Conservation (phyloP, 1,139 yeast species). For the Yarrowia galli region DNA sequence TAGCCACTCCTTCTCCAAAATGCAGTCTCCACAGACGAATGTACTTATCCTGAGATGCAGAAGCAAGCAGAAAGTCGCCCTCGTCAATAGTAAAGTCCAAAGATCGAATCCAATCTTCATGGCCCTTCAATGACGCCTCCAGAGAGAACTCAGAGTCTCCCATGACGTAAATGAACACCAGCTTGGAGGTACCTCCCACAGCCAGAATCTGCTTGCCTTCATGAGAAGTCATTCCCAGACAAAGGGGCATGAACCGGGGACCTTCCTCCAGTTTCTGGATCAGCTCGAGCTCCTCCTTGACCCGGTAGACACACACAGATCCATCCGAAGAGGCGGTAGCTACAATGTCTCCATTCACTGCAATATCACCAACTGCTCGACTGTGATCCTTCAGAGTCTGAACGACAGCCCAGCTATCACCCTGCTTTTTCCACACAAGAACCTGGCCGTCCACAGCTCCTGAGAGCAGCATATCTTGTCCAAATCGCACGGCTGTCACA, state of each 20-base stretch:
- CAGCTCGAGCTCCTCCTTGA: slow-evolving; percentile 33
- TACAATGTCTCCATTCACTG: slow-evolving; percentile 50
- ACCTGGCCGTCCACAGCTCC: slow-evolving; percentile 71
- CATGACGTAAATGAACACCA: slow-evolving; percentile 58
- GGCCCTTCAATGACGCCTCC: slow-evolving; percentile 73
- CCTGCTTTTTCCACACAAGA: slow-evolving; percentile 62
- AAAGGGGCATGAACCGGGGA: slow-evolving; percentile 47
- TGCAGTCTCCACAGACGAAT: slow-evolving; percentile 85
- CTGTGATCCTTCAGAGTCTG: slow-evolving; percentile 54
- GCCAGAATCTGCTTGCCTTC: slow-evolving; percentile 56
- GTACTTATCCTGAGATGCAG: slow-evolving; percentile 89
- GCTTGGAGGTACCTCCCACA: slow-evolving; percentile 79
- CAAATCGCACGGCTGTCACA: slow-evolving; percentile 50
- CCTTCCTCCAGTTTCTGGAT: slow-evolving; percentile 50
- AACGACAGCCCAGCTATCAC: slow-evolving; percentile 43
- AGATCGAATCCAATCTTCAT: slow-evolving; percentile 92
- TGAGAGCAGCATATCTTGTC: slow-evolving; percentile 59
- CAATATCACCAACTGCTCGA: slow-evolving; percentile 60
- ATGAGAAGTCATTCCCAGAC: slow-evolving; percentile 20
- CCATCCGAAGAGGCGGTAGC: slow-evolving; percentile 70
- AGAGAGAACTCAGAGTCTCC: slow-evolving; percentile 49
- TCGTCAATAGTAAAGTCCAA: slow-evolving; percentile 65
- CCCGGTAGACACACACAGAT: slow-evolving; percentile 46
- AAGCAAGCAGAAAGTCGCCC: slow-evolving; percentile 66
- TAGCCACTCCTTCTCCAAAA: slow-evolving; percentile 54